These are phyloP conservation scores for Hibiscus tridactylites DNA, from an alignment of 345 rosid genomes.

Conservation along the genomic window DNA sequence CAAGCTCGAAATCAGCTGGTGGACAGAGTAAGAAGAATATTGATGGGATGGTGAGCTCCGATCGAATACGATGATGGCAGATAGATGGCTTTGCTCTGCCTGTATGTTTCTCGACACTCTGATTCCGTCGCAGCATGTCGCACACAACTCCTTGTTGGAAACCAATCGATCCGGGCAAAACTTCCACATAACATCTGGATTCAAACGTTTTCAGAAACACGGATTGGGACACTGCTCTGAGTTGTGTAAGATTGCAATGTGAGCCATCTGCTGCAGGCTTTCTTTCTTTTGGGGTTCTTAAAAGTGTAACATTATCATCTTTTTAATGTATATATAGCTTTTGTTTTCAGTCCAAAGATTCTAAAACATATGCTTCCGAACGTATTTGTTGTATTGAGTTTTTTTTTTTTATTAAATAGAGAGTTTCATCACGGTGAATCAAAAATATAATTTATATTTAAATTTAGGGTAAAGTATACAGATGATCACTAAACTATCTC, in stretches of 20 bases:
- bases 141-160: not conserved
- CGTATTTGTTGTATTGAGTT: too few relatives aligned
- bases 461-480: too few relatives aligned
- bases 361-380: not conserved
- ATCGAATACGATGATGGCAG: not conserved
- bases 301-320: not conserved
- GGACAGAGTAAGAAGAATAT: conserved; percentile 46
- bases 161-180: not conserved
- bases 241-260: not conserved
- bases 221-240: not conserved
- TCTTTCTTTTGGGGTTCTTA: not conserved
- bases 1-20: conserved; percentile 46
- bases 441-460: too few relatives aligned
- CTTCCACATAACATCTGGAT: not conserved
- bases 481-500: too few relatives aligned
- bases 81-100: not conserved
- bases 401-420: too few relatives aligned
- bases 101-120: not conserved
- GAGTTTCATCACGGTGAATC: too few relatives aligned
- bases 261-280: not conserved
- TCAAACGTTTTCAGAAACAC: not conserved
- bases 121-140: not conserved
- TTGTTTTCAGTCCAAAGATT: not conserved
- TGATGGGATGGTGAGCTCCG: conserved; percentile 60
- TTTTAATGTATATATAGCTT: not conserved